These are phyloP conservation scores for Berberis vulgaris DNA, from an alignment of 164 flowering plant genomes.

Conservation along the genomic window DNA sequence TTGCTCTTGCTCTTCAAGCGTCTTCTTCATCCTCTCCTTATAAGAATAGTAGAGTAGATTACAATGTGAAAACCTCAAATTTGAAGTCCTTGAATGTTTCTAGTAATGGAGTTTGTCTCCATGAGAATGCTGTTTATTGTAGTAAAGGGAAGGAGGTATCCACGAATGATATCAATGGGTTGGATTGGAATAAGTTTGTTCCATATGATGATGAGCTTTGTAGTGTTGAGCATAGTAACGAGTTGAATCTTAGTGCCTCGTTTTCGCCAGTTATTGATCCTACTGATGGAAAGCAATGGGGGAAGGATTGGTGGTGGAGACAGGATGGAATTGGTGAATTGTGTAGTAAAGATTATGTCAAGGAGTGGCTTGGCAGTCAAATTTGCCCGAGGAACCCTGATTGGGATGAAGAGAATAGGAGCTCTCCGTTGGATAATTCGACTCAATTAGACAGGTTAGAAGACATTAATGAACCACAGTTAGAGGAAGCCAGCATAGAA, in stretches of 20 bases:
- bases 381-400: constrained; percentile 52
- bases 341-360: constrained; percentile 89
- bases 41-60: constrained; percentile 34
- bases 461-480: constrained; percentile 19
- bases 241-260: constrained; percentile 30
- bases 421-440: constrained; percentile 20
- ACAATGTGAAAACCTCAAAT: constrained; percentile 22
- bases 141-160: constrained; percentile 66
- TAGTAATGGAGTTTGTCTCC: constrained; percentile 17
- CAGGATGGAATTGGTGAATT: constrained; percentile 91
- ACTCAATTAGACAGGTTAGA: constrained; percentile 22
- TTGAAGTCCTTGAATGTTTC: constrained; percentile 12
- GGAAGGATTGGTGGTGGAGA: constrained; percentile 99
- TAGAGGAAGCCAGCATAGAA: constrained; percentile 16
- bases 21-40: constrained; percentile 40
- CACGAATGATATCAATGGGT: constrained; percentile 27
- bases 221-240: constrained; percentile 55
- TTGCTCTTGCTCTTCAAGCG: constrained; percentile 67
- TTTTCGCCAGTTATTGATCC: constrained; percentile 25
- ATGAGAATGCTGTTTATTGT: constrained; percentile 20
- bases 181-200: constrained; percentile 36
- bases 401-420: constrained; percentile 58
- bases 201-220: constrained; percentile 46
- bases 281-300: constrained; percentile 54
- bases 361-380: constrained; percentile 97